Base-by-base conservation (phyloP, 2,329 filamentous ascomycete species). In the Pleomassaria siparia region DNA sequence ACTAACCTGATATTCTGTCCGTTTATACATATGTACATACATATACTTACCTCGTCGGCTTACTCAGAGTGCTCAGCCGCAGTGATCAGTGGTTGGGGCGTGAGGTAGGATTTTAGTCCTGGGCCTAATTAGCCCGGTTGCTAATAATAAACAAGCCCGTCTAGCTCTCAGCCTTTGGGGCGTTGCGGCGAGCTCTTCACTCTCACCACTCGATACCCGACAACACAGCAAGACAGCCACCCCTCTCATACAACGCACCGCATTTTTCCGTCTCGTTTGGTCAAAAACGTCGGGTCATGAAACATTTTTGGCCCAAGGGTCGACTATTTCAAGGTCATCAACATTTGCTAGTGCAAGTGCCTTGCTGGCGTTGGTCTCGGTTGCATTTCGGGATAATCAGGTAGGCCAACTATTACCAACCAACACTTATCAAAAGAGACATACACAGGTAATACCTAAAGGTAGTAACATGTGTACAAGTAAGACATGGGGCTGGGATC, bases 101-200 rank as follows among this genome's bases (percentile, higher is more conserved):
- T 11, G 13, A 18, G 40, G 12, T 18, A 22, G 10, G 16, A 29
- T 43, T 18, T 28, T 37, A n/a, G n/a, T n/a, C n/a, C n/a, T n/a
- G n/a, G n/a, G n/a, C n/a, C 20, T 35, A 7, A 9, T 15, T 18
- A 24, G n/a, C 6, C 4, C 40, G 10, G n/a, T 16, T 58, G 25
- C 55, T 57, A 60, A 56, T 45, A 51, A 57, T 60, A 60, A 36
- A 47, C 24, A 18, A n/a, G n/a, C n/a, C n/a, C n/a, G n/a, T n/a
- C n/a, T n/a, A n/a, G n/a, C n/a, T 26, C 55, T 58, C 50, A 57
- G 58, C 58, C 57, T 54, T 35, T n/a, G 33, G 20, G 32, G 18
- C 35, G 35, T n/a, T n/a, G n/a, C n/a, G n/a, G n/a, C n/a, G n/a
- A n/a, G n/a, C 18, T 37, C 32, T 30, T 35, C 18, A 13, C 5